Evolutionary conservation across 345 rosid genomes (phyloP), one percentile per base, ranked within the genome.

Genomic region (Lumnitzera racemosa): DNA sequence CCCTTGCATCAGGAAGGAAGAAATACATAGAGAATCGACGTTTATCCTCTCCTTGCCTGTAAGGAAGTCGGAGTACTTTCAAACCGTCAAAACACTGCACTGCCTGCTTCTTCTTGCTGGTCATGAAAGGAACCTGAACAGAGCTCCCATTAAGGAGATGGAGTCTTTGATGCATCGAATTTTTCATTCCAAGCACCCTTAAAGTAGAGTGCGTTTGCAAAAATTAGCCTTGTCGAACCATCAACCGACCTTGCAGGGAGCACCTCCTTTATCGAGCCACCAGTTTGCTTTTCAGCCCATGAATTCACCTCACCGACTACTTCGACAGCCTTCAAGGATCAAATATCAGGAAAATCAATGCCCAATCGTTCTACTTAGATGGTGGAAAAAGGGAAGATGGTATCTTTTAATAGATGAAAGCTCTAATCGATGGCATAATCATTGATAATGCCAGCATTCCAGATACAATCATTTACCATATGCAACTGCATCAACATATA

Each of bases 171-270:
- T 1, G 74, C 67, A 62, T 87, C 83, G 15, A 91, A 89, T 61
- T 73, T 80, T 46, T 89, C 85, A 51, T 25, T 68, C 98, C 98
- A 91, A 69, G 86, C 74, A 13, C 90, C 96, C 49, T 87, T 87
- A 76, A 88, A 91, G 61, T 91, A 91, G 27, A 91, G 76, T 16
- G 90, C 98, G 76, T 87, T 89, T 0, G 88, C 80, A 25, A 89
- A 74, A 15, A 91, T 77, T 52, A 91, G 83, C 68, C 71, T 76
- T 13, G 92, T 81, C 29, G 61, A 64, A 58, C 47, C 46, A 46
- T 86, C 83, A 48, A 83, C 85, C 3, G 95, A 78, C 13, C 82
- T 84, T 15, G 80, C 53, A 8, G 96, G 87, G 47, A 91, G 83
- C 70, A 91, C 73, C 67, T 91, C 84, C 48, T 73, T 80, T 65